These are phyloP conservation scores for Plasmopara muralis DNA, from an alignment of 352 stramenopile species.

Conservation along the genomic window DNA sequence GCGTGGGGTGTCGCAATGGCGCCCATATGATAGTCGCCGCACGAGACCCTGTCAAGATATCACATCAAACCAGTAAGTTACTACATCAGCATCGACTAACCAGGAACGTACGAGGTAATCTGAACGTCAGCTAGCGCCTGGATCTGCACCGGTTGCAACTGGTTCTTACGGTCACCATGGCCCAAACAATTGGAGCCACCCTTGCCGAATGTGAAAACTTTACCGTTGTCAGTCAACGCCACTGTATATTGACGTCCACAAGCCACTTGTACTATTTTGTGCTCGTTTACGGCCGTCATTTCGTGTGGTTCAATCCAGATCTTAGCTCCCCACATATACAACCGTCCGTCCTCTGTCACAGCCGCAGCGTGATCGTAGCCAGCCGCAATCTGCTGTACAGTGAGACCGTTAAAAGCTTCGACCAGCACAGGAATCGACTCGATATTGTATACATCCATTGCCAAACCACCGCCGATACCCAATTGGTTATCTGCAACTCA, in stretches of 20 bases:
- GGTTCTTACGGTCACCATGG: constrained; percentile 84
- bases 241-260: constrained; percentile 83
- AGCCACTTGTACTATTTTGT: constrained; percentile 73
- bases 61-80: constrained; percentile 2
- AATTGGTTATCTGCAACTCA: constrained; percentile 74
- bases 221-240: constrained; percentile 62
- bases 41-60: constrained; percentile 45
- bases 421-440: constrained; percentile 87
- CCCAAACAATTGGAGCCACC: constrained; percentile 83
- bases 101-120: constrained; percentile 51
- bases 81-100: not conserved
- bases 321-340: constrained; percentile 87
- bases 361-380: constrained; percentile 90
- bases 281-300: constrained; percentile 70
- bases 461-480: constrained; percentile 79
- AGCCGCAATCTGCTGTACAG: constrained; percentile 85
- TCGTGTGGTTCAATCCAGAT: constrained; percentile 90
- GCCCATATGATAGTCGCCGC: constrained; percentile 84
- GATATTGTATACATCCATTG: constrained; percentile 93
- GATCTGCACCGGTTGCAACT: constrained; percentile 82
- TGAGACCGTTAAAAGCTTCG: constrained; percentile 57
- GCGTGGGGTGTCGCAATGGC: constrained; percentile 66
- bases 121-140: constrained; percentile 45
- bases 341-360: constrained; percentile 63
- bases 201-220: constrained; percentile 86